Evolutionary conservation across 345 rosid genomes (phyloP).

Genomic region (Hibiscus trionum): DNA sequence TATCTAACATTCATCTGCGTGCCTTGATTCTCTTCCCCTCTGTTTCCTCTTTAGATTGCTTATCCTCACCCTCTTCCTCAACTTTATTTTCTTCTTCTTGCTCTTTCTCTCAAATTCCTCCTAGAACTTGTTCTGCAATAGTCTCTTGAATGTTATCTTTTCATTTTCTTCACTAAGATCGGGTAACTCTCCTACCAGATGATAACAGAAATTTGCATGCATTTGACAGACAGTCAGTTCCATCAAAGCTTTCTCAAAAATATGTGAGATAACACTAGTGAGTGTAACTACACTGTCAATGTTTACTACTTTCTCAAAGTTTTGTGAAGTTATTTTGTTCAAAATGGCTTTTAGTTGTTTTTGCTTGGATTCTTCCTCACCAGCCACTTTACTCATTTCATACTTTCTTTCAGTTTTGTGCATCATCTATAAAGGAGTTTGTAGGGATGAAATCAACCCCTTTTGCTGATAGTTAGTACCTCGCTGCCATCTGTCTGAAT

Average conservation of each 20-base stretch:
- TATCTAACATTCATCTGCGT: constrained; percentile 87
- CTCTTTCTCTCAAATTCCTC: constrained; percentile 91
- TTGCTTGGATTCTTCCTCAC: constrained; percentile 79
- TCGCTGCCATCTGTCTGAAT: constrained; percentile 89
- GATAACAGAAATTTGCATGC: constrained; percentile 74
- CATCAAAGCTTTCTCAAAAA: constrained; percentile 93
- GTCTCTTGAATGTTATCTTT: constrained; percentile 75
- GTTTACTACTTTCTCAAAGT: constrained; percentile 74
- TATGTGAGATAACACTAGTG: constrained; percentile 71
- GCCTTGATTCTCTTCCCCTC: constrained; percentile 82
- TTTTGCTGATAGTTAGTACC: constrained; percentile 48
- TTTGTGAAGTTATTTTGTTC: constrained; percentile 94
- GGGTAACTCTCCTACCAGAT: constrained; percentile 66
- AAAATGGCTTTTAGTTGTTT: constrained; percentile 79
- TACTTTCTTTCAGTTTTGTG: constrained; percentile 90
- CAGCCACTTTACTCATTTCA: constrained; percentile 67
- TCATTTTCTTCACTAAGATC: constrained; percentile 63
- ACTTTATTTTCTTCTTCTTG: constrained; percentile 88
- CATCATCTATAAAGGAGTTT: constrained; percentile 73
- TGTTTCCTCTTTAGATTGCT: constrained; percentile 68
- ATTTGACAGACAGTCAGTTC: constrained; percentile 97
- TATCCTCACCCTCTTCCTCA: constrained; percentile 71
- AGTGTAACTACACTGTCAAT: constrained; percentile 74
- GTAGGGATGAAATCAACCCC: constrained; percentile 85
- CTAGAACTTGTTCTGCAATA: constrained; percentile 87